A percentile compares a stretch with the other conserved stretches of the same genome.
Conservation (phyloP, 2,329 filamentous ascomycete genomes). For the Emmonsiellopsis sp. region DNA sequence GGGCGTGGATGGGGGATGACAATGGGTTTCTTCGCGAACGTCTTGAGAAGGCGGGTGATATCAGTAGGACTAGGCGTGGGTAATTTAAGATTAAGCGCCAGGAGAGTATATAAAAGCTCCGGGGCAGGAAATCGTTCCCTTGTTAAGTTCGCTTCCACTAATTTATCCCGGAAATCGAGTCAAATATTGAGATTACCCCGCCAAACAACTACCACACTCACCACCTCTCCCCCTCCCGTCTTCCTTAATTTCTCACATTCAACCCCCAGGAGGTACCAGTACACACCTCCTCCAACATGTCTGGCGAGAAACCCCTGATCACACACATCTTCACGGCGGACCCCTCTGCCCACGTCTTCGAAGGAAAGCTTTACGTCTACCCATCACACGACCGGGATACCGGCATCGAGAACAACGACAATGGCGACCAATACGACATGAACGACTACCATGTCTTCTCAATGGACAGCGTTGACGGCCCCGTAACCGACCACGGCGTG, state of each 20-base stretch:
- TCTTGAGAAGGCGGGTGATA: too few species aligned
- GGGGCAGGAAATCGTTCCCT: too few species aligned
- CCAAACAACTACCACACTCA: too few species aligned
- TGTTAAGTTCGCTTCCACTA: too few species aligned
- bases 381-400: constrained; percentile 73
- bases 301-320: constrained; percentile 49
- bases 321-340: constrained; percentile 71
- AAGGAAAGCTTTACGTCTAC: constrained; percentile 67
- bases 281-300: not conserved
- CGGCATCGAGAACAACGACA: constrained; percentile 67
- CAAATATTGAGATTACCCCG: too few species aligned
- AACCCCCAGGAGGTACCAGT: not conserved
- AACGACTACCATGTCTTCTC: constrained; percentile 73
- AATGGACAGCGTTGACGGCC: constrained; percentile 45
- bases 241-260: not conserved
- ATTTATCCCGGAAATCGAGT: too few species aligned
- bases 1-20: too few species aligned
- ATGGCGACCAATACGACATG: constrained; percentile 82
- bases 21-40: too few species aligned
- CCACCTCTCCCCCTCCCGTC: not conserved
- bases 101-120: too few species aligned
- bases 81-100: too few species aligned
- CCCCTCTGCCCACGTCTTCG: constrained; percentile 72
- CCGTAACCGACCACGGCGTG: constrained; percentile 64
- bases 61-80: too few species aligned